These are phyloP conservation scores for Diaporthe capsici DNA, from an alignment of 2,329 filamentous ascomycete species.

Conservation along the genomic window DNA sequence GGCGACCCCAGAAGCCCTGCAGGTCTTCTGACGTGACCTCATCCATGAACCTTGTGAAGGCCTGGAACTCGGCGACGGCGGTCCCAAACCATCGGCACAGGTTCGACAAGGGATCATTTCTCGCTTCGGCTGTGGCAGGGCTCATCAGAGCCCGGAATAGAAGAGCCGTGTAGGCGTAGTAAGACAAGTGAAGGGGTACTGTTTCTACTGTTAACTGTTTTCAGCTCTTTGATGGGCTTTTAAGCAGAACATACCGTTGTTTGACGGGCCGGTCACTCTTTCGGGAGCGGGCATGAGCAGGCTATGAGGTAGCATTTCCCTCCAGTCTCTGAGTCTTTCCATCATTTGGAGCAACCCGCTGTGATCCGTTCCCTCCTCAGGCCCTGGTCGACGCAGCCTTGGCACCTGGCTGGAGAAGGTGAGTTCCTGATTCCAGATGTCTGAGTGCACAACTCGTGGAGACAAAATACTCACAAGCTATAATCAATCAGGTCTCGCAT, in stretches of 20 bases:
- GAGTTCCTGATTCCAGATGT: not conserved
- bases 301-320: not conserved
- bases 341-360: not conserved
- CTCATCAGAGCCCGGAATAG: not conserved
- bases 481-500: not conserved
- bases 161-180: not conserved
- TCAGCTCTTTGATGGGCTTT: not conserved
- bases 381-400: not conserved
- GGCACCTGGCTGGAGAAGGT: not conserved
- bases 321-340: not conserved
- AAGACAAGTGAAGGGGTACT: not conserved
- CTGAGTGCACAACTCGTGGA: not conserved
- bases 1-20: not conserved
- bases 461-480: not conserved
- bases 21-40: not conserved
- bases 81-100: not conserved
- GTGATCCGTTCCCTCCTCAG: not conserved
- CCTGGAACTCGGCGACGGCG: not conserved
- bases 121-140: not conserved
- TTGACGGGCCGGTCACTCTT: not conserved
- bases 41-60: not conserved
- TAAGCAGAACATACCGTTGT: not conserved
- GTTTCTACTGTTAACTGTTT: not conserved
- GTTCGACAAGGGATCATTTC: not conserved
- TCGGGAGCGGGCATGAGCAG: not conserved